Base-by-base conservation (phyloP, 768 basidiomycete species). In the Lepiota subincarnata region DNA sequence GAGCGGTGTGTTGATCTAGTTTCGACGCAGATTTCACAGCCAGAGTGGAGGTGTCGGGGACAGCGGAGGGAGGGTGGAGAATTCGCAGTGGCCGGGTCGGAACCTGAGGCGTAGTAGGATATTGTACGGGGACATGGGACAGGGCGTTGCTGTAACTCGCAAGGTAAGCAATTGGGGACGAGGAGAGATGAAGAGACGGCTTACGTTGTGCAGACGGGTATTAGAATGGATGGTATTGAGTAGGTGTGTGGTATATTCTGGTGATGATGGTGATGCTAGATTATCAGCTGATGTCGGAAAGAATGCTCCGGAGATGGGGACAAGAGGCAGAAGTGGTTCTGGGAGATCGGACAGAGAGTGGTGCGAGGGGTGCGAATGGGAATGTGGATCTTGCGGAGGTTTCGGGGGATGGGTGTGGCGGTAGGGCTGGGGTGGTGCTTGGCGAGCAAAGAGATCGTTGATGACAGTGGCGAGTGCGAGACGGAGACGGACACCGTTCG, bases 381-480 rank as follows among this genome's bases (percentile, higher is more conserved):
- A 66, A 16, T 51, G 28, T 20, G 38, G n/a, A 24, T 51, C 50
- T 40, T 38, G 36, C 4, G 13, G 36, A n/a, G 16, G 44, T 31
- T 57, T 53, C 28, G 54, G 50, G 44, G 57, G 53, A 41, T 59
- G 52, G 14, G 53, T 57, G 51, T 74, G 73, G 28, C 78, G 69
- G 52, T 74, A 73, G 1, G 75, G 74, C n/a, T 73, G 73, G 4
- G 70, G 70, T n/a, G 84, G 83, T 0, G 81, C 75, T 61, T 86
- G 83, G 19, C 89, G 79, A 20, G 87, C 84, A 62, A 92, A 92
- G 6, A 93, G 69, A 59, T 92, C 89, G 58, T 92, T 92, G 66
- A 92, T 77, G 50, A 92, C 81, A 0, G 87, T 86, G 1, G 82
- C 82, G 34, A 93, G 71, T 1, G 86, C 85, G 4, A 92, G 76